Evolutionary conservation across 495 filamentous ascomycete species (phyloP).

Genomic region (Filosporella fistucella): DNA sequence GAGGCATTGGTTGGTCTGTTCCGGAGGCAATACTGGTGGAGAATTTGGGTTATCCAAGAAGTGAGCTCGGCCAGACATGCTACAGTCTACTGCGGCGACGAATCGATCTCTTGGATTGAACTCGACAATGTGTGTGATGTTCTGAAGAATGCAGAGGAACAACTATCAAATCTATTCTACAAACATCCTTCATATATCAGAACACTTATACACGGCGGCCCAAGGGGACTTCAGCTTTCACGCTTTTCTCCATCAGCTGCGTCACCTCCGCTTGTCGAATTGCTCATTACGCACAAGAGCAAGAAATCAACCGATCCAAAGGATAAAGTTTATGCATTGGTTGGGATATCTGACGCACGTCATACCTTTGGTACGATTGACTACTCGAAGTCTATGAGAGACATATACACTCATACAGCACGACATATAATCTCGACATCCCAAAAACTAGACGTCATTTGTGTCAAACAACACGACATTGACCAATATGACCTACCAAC

Average conservation of each 20-base stretch:
- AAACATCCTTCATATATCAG: conserved; percentile 10
- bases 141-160: neutral
- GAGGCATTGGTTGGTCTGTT: conserved; percentile 13
- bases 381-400: conserved; percentile 9
- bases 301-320: conserved; percentile 21
- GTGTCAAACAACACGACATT: conserved; percentile 16
- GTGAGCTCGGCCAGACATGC: conserved; percentile 9
- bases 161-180: conserved; percentile 8
- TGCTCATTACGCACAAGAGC: conserved; percentile 19
- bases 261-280: conserved; percentile 14
- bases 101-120: conserved; percentile 9
- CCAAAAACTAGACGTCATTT: conserved; percentile 19
- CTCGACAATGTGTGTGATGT: conserved; percentile 14
- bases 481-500: conserved; percentile 9
- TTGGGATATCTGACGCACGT: conserved; percentile 15
- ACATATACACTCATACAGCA: conserved; percentile 17
- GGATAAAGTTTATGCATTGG: conserved; percentile 23
- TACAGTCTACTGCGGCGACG: conserved; percentile 15
- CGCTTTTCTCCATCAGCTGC: conserved; percentile 7
- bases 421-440: conserved; percentile 16
- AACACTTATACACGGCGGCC: conserved; percentile 15
- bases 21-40: conserved; percentile 20
- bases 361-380: conserved; percentile 16
- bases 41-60: conserved; percentile 24
- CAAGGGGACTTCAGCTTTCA: conserved; percentile 10